Conservation (phyloP, 257 asterid species). For the Haberlea rhodopensis region DNA sequence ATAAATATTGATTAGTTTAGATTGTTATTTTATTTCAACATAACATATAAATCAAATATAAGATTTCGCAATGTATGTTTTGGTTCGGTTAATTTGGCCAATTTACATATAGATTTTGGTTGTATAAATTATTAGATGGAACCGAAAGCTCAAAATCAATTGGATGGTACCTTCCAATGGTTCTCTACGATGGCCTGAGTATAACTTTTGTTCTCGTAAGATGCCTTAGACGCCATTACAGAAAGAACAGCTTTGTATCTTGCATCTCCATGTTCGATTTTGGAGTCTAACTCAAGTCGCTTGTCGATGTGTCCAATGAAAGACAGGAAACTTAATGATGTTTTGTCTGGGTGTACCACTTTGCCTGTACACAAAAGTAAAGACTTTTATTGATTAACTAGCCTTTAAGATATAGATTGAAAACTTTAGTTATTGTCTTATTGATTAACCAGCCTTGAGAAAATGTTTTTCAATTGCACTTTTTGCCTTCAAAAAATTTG, state of each 20-base stretch:
- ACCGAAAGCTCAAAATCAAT: neutral
- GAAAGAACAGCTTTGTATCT: slow-evolving; percentile 43
- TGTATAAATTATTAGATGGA: too few relatives aligned
- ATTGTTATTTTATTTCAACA: too few relatives aligned
- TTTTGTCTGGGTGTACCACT: slow-evolving; percentile 26
- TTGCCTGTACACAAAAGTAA: slow-evolving; percentile 27
- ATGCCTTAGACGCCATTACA: slow-evolving; percentile 49
- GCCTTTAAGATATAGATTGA: too few relatives aligned
- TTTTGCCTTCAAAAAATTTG: neutral
- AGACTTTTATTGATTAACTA: neutral
- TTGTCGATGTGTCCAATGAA: slow-evolving; percentile 35
- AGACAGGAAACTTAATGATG: slow-evolving; percentile 26
- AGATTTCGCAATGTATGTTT: too few relatives aligned
- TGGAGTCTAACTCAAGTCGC: slow-evolving; percentile 28
- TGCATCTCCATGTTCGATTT: slow-evolving; percentile 22
- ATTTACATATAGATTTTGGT: too few relatives aligned
- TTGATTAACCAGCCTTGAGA: too few relatives aligned
- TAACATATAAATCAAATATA: too few relatives aligned
- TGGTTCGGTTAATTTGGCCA: too few relatives aligned
- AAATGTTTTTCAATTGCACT: neutral
- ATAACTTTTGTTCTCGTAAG: slow-evolving; percentile 44
- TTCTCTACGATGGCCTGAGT: slow-evolving; percentile 29
- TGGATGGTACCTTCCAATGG: slow-evolving; percentile 43
- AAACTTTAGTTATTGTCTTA: too few relatives aligned
- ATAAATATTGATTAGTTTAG: too few relatives aligned